Conservation (phyloP, 1,284 basidiomycete species). For the Ustilago shanxiensis region DNA sequence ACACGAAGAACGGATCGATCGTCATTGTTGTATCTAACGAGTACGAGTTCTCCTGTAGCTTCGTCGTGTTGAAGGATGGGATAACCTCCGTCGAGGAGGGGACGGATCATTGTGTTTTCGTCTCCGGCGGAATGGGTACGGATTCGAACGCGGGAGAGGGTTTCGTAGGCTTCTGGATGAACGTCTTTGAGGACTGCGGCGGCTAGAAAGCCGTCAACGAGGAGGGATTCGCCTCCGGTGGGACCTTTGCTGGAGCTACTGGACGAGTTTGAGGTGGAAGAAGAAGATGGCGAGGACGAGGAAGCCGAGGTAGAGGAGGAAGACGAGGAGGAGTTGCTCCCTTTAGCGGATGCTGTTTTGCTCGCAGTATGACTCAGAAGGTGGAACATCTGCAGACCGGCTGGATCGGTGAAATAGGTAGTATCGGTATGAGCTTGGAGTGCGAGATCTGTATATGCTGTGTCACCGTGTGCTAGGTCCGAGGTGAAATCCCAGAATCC, state of each 20-base stretch:
- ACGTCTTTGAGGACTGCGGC: conserved; percentile 82
- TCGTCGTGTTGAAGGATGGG: conserved; percentile 72
- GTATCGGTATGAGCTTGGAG: conserved; percentile 94
- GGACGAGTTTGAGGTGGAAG: conserved; percentile 11
- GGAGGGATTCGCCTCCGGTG: conserved; percentile 84
- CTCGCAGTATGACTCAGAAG: conserved; percentile 76
- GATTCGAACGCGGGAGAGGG: conserved; percentile 80
- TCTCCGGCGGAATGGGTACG: conserved; percentile 83
- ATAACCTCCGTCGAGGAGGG: conserved; percentile 55
- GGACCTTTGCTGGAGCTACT: conserved; percentile 73
- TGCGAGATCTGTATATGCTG: conserved; percentile 83
- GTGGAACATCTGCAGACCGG: conserved; percentile 94
- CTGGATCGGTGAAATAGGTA: conserved; percentile 79
- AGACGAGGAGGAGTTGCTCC: neutral
- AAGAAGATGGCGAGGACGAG: conserved; percentile 12
- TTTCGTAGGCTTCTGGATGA: conserved; percentile 80
- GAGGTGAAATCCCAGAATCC: conserved; percentile 98
- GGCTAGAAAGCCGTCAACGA: conserved; percentile 94
- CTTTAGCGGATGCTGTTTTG: conserved; percentile 10
- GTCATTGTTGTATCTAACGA: conserved; percentile 95
- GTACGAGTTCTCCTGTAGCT: conserved; percentile 76
- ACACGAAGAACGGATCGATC: conserved; percentile 75
- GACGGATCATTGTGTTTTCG: conserved; percentile 59
- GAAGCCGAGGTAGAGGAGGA: conserved; percentile 3
- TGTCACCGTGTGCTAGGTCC: conserved; percentile 87